Base-by-base conservation (phyloP, 2,329 filamentous ascomycete species). In the Colletotrichum tropicicola region DNA sequence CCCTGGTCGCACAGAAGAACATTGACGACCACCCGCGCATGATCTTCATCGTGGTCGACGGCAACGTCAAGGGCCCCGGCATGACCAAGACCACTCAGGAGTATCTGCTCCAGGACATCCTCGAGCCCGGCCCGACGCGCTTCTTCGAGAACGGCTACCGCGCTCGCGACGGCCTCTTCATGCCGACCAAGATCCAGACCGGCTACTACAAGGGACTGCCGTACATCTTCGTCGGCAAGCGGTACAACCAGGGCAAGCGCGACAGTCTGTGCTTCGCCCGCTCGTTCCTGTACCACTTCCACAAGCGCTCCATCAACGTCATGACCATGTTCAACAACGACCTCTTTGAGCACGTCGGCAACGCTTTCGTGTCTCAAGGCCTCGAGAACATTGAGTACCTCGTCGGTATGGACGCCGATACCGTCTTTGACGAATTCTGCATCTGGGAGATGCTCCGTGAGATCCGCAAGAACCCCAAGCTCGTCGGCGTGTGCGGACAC, bases 211-310 rank as follows among this genome's bases (percentile, higher is more conserved):
- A 79, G 67, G 81, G 79, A 1, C 67, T 83, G 0, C 82, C 82
- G 0, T 84, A 80, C 59, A 73, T 83, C 28, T 80, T 82, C 59
- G 79, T 85, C 37, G 79, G 82, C 48, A 85, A 85, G 69, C 74
- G 79, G 13, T 79, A 82, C 70, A 84, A 83, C 70, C 80, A 83
- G 66, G 82, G 82, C 35, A 85, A 84, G 70, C 76, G 81, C 2
- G 83, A 85, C 69, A 82, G 81, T 49, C 70, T 85, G 43, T 83
- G 82, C 67, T 78, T 84, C n/a, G 79, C 77, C 2, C 80, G 82
- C 0, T 84, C 82, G 1, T 80, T 85, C 45, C 70, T 84, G 5
- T 80, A 82, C 67, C 80, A 84, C 67, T 85, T 80, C 76, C 79
- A 82, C 66, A 71, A 76, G 49, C 79, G 82, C 4, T 76, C 77